These are phyloP conservation scores for Trametes coccinea DNA, from an alignment of 768 basidiomycete genomes.

Conservation along the genomic window DNA sequence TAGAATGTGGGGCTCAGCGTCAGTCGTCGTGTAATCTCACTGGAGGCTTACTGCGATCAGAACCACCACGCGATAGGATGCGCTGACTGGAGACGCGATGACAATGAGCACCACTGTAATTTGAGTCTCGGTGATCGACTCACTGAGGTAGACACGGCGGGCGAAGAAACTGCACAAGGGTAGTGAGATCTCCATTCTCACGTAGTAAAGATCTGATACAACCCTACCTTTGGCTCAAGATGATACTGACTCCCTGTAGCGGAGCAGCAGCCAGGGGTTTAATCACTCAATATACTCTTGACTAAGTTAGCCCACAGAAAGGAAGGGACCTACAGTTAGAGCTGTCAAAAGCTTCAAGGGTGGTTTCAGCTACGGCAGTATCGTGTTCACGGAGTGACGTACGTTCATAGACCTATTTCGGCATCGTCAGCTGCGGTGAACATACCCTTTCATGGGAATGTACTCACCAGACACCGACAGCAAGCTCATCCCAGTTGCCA, in stretches of 20 bases:
- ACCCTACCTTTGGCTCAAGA: not conserved
- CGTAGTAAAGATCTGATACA: not conserved
- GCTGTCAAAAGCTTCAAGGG: too few species aligned
- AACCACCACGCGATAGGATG: not conserved
- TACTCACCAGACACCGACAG: not conserved
- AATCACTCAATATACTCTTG: too few species aligned
- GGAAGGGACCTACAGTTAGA: too few species aligned
- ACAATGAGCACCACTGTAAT: not conserved
- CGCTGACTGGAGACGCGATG: not conserved
- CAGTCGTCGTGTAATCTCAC: not conserved
- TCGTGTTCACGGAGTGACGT: not conserved
- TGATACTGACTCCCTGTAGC: not conserved
- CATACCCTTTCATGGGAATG: not conserved
- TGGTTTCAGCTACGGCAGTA: too few species aligned
- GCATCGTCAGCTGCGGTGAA: not conserved
- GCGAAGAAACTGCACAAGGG: not conserved
- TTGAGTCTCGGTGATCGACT: not conserved
- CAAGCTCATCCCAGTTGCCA: not conserved
- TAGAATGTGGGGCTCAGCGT: not conserved
- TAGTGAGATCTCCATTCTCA: not conserved
- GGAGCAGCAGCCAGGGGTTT: too few species aligned
- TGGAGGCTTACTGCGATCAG: not conserved
- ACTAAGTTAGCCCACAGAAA: too few species aligned
- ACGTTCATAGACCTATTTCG: slow-evolving; percentile 4
- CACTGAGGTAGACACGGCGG: slow-evolving; percentile 4